A percentile compares a stretch with the other conserved stretches of the same genome.
These are phyloP conservation scores for Ceratobasidium sp. DNA, from an alignment of 1,284 basidiomycete genomes.

Conservation along the genomic window DNA sequence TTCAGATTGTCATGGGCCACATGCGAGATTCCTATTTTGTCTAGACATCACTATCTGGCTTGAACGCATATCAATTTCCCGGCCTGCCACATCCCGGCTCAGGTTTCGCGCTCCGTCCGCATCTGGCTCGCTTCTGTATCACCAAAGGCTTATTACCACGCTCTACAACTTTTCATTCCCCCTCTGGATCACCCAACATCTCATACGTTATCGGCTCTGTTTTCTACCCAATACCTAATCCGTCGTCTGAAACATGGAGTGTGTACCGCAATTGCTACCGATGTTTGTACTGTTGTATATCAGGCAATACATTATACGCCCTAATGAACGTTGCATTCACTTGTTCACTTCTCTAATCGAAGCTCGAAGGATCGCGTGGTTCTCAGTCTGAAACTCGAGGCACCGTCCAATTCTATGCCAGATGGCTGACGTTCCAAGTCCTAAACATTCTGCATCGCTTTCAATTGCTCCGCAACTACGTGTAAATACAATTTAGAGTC, in stretches of 20 bases:
- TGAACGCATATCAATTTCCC: too few species aligned
- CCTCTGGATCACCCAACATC: too few species aligned
- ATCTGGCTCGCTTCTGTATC: not conserved
- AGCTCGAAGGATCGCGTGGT: not conserved
- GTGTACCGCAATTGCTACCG: not conserved
- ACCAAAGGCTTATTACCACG: not conserved
- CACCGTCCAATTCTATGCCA: not conserved
- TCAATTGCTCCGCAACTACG: conserved; percentile 36
- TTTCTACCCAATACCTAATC: not conserved
- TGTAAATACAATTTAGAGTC: conserved; percentile 37
- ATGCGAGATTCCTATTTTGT: conserved; percentile 34
- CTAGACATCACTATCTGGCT: not conserved
- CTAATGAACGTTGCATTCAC: not conserved
- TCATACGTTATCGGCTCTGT: too few species aligned
- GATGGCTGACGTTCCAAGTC: conserved; percentile 3
- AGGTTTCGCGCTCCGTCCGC: not conserved
- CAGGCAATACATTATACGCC: not conserved
- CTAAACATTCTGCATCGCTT: conserved; percentile 32
- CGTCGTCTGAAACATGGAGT: not conserved
- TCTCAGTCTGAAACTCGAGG: not conserved
- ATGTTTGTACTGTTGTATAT: not conserved
- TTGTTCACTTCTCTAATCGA: too few species aligned
- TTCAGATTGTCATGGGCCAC: conserved; percentile 19
- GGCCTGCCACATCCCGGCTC: not conserved
- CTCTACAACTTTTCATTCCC: not conserved